These are phyloP conservation scores for Sclerotinia sclerotiorum DNA, from an alignment of 2,329 filamentous ascomycete species.

Conservation along the genomic window DNA sequence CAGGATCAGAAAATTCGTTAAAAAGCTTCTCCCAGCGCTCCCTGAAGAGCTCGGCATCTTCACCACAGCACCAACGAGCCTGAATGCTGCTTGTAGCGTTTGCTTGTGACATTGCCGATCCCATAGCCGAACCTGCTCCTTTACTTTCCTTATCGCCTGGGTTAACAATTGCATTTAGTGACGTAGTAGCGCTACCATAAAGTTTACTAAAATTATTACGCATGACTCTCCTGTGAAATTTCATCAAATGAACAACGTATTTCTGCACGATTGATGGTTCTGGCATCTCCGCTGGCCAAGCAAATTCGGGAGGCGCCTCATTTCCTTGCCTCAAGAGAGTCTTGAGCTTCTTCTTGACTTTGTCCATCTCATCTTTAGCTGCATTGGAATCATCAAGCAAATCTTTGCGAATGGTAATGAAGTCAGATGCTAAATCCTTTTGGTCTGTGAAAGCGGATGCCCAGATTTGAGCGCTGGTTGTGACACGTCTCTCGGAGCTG, in stretches of 20 bases:
- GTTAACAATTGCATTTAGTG: conserved; percentile 58
- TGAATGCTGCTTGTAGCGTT: conserved; percentile 72
- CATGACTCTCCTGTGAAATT: conserved; percentile 95
- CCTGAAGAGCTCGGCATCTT: conserved; percentile 90
- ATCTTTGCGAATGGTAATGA: conserved; percentile 90
- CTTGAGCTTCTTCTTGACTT: conserved; percentile 99
- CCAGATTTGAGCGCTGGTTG: conserved; percentile 95
- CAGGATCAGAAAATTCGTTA: conserved; percentile 90
- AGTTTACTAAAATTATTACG: conserved; percentile 87
- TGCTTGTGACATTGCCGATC: conserved; percentile 56
- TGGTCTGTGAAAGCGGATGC: conserved; percentile 83
- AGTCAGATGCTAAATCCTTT: conserved; percentile 80
- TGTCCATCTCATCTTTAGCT: conserved; percentile 98
- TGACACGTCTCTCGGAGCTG: conserved; percentile 91
- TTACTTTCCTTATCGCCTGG: conserved; percentile 43
- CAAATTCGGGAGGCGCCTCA: conserved; percentile 89
- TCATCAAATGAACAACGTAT: conserved; percentile 93
- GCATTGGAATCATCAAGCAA: conserved; percentile 96
- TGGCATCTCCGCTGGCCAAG: conserved; percentile 94
- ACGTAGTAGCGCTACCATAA: conserved; percentile 63
- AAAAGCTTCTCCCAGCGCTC: conserved; percentile 99
- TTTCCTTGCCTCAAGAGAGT: conserved; percentile 87
- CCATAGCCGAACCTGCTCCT: conserved; percentile 43
- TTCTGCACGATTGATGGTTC: conserved; percentile 92
- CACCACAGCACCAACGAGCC: conserved; percentile 91